Base-by-base conservation (phyloP, 768 basidiomycete species). In the Botryobasidium botryosum region DNA sequence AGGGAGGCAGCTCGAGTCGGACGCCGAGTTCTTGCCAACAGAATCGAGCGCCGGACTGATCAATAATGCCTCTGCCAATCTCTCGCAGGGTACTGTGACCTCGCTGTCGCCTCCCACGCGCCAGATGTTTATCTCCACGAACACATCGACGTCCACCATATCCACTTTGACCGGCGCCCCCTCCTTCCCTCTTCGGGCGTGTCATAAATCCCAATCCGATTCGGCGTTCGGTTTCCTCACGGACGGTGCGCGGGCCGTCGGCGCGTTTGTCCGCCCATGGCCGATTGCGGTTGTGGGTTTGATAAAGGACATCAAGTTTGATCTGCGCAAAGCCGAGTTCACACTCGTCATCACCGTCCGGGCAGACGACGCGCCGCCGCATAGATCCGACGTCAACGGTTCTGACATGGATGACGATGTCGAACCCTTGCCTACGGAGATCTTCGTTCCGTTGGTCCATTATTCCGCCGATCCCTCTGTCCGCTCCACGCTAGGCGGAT, bases 361-460 rank as follows among this genome's bases (percentile, higher is more conserved):
- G 0, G 51, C 71, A 4, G 72, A 72, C 24, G 85, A 90, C 55
- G 59, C 62, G 20, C 61, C 59, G 6, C 40, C 61, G 1, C 40
- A 46, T 44, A 21, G 35, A 53, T 47, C 23, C 40, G 48, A 43
- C 38, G 4, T 50, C 55, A 3, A 51, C 55, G 5, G 48, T 52
- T 3, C 43, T 41, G 6, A 42, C 46, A 8, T 17, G 20, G 28
- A 17, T 13, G 32, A 42, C 40, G 5, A 20, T 15, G 26, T 17
- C 1, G 50, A 50, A 13, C 55, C 56, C 12, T 44, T 73, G 1
- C 69, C 77, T n/a, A 96, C 88, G 17, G 94, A 94, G 67, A 77
- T 97, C 18, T 99, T 72, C 58, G 59, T 97, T 1, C 94, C 94
- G 4, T 67, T 87, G 40, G 77, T 92, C 17, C 94, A 99, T 58